Evolutionary conservation across 306 rosid genomes (phyloP).

Genomic region (Cucurbita argyrosperma): DNA sequence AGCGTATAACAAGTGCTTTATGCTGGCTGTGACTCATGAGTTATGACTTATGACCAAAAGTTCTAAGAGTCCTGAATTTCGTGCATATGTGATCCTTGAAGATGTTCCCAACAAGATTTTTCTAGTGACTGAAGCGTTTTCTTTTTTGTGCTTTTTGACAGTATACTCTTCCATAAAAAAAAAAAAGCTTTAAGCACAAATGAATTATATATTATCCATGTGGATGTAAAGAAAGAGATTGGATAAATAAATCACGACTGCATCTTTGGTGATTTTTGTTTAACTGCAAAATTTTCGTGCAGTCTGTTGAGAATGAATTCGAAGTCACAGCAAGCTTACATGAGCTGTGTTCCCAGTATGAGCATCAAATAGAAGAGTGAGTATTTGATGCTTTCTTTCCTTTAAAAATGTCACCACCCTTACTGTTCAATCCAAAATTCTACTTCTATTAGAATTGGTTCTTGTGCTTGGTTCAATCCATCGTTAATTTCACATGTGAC

Average conservation of each 20-base stretch:
- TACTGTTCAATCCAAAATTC: not conserved
- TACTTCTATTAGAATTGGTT: not conserved
- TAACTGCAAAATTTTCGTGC: slow-evolving; percentile 18
- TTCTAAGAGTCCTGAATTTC: not conserved
- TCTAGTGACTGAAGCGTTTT: not conserved
- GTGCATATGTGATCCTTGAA: not conserved
- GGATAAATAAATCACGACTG: not conserved
- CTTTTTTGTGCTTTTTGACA: not conserved
- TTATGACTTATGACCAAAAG: not conserved
- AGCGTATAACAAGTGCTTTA: not conserved
- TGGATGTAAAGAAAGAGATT: not conserved
- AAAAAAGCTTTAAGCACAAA: not conserved
- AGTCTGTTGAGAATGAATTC: slow-evolving; percentile 54
- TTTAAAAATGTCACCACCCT: not conserved
- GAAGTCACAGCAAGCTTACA: slow-evolving; percentile 41
- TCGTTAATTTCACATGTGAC: not conserved
- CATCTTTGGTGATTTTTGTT: not conserved
- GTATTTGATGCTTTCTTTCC: slow-evolving; percentile 8
- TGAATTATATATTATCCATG: not conserved
- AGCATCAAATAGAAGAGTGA: slow-evolving; percentile 66
- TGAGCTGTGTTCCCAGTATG: slow-evolving; percentile 62
- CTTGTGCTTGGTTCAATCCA: not conserved
- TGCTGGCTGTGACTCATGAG: not conserved
- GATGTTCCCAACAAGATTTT: not conserved
- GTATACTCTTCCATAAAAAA: not conserved